Percentiles rank a stretch among this genome's conserved stretches.
Conservation (phyloP, 2,329 filamentous ascomycete species). For the Paraphoma chrysanthemicola region DNA sequence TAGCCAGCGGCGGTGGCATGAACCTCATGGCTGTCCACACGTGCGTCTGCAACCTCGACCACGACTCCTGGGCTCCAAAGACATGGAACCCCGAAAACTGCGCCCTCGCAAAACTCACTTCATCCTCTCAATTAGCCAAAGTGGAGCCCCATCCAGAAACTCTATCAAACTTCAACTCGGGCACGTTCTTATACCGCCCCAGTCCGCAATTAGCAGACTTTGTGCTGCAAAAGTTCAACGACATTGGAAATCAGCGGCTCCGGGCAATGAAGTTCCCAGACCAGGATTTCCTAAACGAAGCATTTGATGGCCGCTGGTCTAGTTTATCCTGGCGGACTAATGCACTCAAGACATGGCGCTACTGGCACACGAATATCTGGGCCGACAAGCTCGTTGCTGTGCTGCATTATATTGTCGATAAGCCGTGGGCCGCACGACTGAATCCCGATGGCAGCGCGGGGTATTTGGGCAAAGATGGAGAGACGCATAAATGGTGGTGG, state of each 20-base stretch:
- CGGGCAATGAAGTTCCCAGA: slow-evolving; percentile 59
- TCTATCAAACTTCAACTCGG: slow-evolving; percentile 58
- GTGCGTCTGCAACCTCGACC: slow-evolving; percentile 61
- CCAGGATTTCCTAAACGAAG: slow-evolving; percentile 61
- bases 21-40: slow-evolving; percentile 58
- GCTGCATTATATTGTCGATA: slow-evolving; percentile 63
- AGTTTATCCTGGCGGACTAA: slow-evolving; percentile 59
- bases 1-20: slow-evolving; percentile 27
- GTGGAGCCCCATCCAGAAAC: slow-evolving; percentile 47
- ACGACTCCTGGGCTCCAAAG: slow-evolving; percentile 58
- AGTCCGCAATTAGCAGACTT: slow-evolving; percentile 45
- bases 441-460: slow-evolving; percentile 53
- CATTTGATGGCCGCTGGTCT: slow-evolving; percentile 55
- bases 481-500: slow-evolving; percentile 63
- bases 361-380: slow-evolving; percentile 62
- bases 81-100: slow-evolving; percentile 59
- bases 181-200: slow-evolving; percentile 60
- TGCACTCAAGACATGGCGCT: slow-evolving; percentile 61
- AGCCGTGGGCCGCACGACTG: slow-evolving; percentile 59
- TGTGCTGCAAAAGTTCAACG: slow-evolving; percentile 52
- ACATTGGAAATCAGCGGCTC: slow-evolving; percentile 42
- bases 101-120: slow-evolving; percentile 53
- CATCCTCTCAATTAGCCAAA: slow-evolving; percentile 38
- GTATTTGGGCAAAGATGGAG: slow-evolving; percentile 59
- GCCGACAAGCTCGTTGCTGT: slow-evolving; percentile 56